A percentile compares a stretch with the other conserved stretches of the same genome.
Evolutionary conservation across 1,284 basidiomycete genomes (phyloP).

Genomic region (Somion occarium): DNA sequence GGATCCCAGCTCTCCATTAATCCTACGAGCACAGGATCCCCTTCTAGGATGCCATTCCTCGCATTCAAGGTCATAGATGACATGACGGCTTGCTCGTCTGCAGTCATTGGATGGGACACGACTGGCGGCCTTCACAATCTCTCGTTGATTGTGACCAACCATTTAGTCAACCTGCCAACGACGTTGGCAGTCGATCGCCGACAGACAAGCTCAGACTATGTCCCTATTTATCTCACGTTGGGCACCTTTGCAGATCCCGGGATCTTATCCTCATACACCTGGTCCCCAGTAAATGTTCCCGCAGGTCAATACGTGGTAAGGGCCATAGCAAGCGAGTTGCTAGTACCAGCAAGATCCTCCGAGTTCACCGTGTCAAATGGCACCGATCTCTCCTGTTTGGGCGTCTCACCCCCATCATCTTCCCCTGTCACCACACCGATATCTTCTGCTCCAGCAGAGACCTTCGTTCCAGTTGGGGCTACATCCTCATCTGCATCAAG

Average conservation of each 20-base stretch:
- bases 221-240: background rate
- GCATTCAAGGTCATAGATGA: background rate
- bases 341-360: background rate
- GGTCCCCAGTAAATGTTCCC: slow-evolving; percentile 22
- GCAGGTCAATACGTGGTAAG: slow-evolving; percentile 21
- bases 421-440: slow-evolving; percentile 9
- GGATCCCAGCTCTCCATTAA: slow-evolving; percentile 5
- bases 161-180: slow-evolving; percentile 7
- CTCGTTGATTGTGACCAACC: slow-evolving; percentile 9
- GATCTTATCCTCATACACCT: slow-evolving; percentile 2
- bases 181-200: background rate
- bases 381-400: slow-evolving; percentile 16
- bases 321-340: slow-evolving; percentile 9
- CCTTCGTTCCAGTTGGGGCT: slow-evolving; percentile 6
- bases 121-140: slow-evolving; percentile 1
- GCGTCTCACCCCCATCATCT: slow-evolving; percentile 7
- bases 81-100: background rate
- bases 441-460: slow-evolving; percentile 5
- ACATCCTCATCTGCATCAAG: slow-evolving; percentile 10
- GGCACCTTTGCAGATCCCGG: slow-evolving; percentile 8
- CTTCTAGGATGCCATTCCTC: background rate
- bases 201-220: background rate
- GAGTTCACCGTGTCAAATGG: slow-evolving; percentile 20
- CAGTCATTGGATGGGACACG: background rate
- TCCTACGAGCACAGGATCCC: background rate